phyloP scores from a whole-genome alignment of 768 basidiomycete genomes.

The Pulveroboletus sp. region DNA sequence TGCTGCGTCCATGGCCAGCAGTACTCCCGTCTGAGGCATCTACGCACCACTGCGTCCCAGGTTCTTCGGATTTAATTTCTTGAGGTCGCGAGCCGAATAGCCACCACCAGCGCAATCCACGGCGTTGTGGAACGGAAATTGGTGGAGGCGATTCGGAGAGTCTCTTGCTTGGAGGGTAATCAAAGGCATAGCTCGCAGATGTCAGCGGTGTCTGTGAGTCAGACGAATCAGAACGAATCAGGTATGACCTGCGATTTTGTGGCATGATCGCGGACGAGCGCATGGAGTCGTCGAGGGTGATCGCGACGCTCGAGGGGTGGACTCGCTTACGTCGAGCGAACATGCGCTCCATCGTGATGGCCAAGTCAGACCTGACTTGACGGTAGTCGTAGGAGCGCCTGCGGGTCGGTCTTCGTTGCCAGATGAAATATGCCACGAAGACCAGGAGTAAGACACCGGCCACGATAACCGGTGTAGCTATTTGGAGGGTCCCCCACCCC shows the following conservation, averaged over 20 bases:
- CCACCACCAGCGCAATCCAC: slow-evolving; percentile 23
- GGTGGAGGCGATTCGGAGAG: slow-evolving; percentile 4
- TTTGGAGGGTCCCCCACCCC: slow-evolving; percentile 30
- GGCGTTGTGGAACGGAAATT: background rate
- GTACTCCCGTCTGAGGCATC: slow-evolving; percentile 27
- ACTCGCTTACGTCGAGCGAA: slow-evolving; percentile 17
- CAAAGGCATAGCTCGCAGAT: background rate
- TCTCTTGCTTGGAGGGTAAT: slow-evolving; percentile 9
- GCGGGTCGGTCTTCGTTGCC: slow-evolving; percentile 16
- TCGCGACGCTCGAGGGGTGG: slow-evolving; percentile 9
- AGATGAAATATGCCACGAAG: slow-evolving; percentile 22
- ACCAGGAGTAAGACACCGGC: slow-evolving; percentile 28
- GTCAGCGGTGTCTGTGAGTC: slow-evolving; percentile 30
- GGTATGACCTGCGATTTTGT: slow-evolving; percentile 9
- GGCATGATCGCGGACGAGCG: background rate
- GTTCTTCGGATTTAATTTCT: slow-evolving; percentile 23
- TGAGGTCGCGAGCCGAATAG: slow-evolving; percentile 23
- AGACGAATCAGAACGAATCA: slow-evolving; percentile 21
- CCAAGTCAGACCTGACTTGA: slow-evolving; percentile 12
- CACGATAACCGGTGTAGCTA: slow-evolving; percentile 33
- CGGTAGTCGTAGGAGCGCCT: slow-evolving; percentile 11
- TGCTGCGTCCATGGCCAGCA: slow-evolving; percentile 18
- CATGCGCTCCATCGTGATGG: slow-evolving; percentile 10
- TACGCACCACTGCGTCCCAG: slow-evolving; percentile 19
- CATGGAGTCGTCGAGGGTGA: slow-evolving; percentile 26